Evolutionary conservation across 768 basidiomycete genomes (phyloP).

Genomic region (Filobasidium floriforme): DNA sequence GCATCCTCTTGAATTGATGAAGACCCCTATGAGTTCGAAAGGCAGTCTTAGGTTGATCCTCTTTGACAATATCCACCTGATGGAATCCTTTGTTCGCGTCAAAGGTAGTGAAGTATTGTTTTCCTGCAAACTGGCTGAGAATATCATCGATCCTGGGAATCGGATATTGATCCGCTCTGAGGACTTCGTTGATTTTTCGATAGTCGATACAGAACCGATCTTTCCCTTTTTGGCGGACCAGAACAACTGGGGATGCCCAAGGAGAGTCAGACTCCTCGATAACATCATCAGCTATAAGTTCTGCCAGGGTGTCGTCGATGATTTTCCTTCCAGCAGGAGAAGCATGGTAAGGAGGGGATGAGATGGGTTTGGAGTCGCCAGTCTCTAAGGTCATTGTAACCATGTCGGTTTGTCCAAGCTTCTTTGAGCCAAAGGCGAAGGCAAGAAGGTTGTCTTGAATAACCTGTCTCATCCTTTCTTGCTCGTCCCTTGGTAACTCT

Average conservation of each 20-base stretch:
- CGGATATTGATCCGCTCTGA: conserved; percentile 19
- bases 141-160: too few relatives aligned
- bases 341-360: conserved; percentile 16
- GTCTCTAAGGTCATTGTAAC: conserved; percentile 16
- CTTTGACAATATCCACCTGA: conserved; percentile 9
- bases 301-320: too few relatives aligned
- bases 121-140: too few relatives aligned
- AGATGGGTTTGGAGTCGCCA: conserved; percentile 2
- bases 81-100: conserved; percentile 19
- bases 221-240: conserved; percentile 21
- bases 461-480: background rate
- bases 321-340: conserved; percentile 14
- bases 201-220: conserved; percentile 22
- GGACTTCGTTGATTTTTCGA: conserved; percentile 21
- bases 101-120: too few relatives aligned
- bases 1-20: conserved; percentile 16
- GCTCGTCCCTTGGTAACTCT: too few relatives aligned
- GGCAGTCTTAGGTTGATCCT: conserved; percentile 16
- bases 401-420: conserved; percentile 3
- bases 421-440: too few relatives aligned
- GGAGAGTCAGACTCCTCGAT: conserved; percentile 23
- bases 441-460: conserved; percentile 11
- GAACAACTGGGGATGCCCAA: conserved; percentile 18
- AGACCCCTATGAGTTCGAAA: too few relatives aligned
- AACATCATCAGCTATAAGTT: too few relatives aligned